Base-by-base conservation (phyloP, 1,139 yeast genomes). In the Protomyces lactucae-debilis region DNA sequence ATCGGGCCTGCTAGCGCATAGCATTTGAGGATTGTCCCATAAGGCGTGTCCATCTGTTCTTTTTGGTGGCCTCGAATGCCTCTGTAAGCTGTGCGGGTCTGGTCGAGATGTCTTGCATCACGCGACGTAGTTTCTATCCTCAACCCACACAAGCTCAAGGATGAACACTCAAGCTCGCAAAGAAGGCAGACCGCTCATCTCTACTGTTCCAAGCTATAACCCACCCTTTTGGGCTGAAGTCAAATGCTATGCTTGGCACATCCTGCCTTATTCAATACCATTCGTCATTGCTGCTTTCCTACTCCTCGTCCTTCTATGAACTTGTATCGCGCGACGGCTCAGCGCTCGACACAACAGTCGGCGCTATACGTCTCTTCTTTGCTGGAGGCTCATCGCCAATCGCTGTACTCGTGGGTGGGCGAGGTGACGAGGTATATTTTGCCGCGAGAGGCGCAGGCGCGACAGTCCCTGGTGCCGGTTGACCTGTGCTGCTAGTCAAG, bases 191-290 rank as follows among this genome's bases (percentile, higher is more conserved):
- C 23, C 12, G 48, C 21, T n/a, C 21, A 10, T 18, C 14, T 10
- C 48, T 6, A 14, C 6, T 16, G 16, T 39, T 6, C 63, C 63
- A 3, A 51, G 43, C 43, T 59, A 59, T 28, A 59, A 59, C 32
- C 63, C 63, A 9, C 63, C 63, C 10, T 59, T 59, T 46, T 59
- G 63, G 63, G 39, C 56, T 23, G 63, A 59, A 28, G 63, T 59
- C 35, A 59, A 59, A 39, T 59, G 63, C 45, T 59, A 59, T 35
- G 18, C 51, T 18, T 39, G 28, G 45, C 56, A 59, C 36, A 59
- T 51, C 37, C 35, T 59, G 12, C 63, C 63, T 9, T 59, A 36
- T 45, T 55, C 57, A 28, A 4, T 59, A 16, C 63, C 63, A n/a
- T 59, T 59, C 53, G 12, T 52, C 57, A 21, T 59, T 39, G 46